Evolutionary conservation across 352 stramenopile genomes (phyloP).

Genomic region (Pythium folliculosum): DNA sequence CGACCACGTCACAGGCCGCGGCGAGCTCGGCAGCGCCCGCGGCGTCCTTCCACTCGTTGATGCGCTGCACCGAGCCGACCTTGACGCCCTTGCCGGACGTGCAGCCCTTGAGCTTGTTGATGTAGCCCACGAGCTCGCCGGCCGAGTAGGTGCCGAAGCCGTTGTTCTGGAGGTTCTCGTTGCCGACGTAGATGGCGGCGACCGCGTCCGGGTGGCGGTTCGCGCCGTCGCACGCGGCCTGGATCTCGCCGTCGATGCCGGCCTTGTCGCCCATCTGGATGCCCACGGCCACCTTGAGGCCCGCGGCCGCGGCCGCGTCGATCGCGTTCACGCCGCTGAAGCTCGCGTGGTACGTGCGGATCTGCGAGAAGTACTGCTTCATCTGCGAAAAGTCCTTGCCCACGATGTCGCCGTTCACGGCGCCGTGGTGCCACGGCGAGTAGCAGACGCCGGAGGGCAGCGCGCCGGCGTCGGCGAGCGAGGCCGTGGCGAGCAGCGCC

Average conservation of each 20-base stretch:
- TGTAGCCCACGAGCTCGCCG: constrained; percentile 31
- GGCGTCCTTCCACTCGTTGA: constrained; percentile 60
- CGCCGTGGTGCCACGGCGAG: constrained; percentile 55
- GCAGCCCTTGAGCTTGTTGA: constrained; percentile 36
- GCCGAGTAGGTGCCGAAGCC: constrained; percentile 30
- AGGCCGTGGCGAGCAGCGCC: constrained; percentile 11
- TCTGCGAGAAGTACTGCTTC: constrained; percentile 32
- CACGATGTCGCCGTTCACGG: constrained; percentile 34
- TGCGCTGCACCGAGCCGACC: constrained; percentile 57
- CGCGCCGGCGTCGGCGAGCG: constrained; percentile 18
- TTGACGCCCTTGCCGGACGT: constrained; percentile 29
- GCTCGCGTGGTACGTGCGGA: constrained; percentile 44
- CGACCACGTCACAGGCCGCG: constrained; percentile 31
- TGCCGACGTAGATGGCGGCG: constrained; percentile 39
- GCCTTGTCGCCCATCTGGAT: constrained; percentile 33
- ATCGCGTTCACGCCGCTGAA: constrained; percentile 40
- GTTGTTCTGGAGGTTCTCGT: constrained; percentile 43
- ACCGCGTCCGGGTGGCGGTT: constrained; percentile 32
- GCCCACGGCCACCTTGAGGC: constrained; percentile 34
- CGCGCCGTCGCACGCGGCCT: constrained; percentile 31
- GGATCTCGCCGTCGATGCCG: constrained; percentile 37
- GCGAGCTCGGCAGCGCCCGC: constrained; percentile 35
- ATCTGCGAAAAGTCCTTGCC: constrained; percentile 32
- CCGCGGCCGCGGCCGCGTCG: constrained; percentile 30
- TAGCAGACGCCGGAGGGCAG: constrained; percentile 53